Evolutionary conservation across 2,329 filamentous ascomycete genomes (phyloP), one percentile per base, ranked within the genome.

Genomic region (Cadophora malorum): DNA sequence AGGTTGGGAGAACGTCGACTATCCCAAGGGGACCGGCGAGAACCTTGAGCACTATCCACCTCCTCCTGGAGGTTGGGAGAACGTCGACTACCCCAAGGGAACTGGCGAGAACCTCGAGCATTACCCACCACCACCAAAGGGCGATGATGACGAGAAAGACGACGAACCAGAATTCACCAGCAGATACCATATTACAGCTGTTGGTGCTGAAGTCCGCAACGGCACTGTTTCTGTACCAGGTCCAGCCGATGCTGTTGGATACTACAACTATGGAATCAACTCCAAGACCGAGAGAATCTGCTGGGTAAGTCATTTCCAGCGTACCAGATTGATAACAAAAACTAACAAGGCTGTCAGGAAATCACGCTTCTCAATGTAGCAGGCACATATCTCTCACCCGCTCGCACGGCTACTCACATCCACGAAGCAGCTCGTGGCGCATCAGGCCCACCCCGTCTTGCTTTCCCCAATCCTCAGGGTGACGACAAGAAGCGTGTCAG

Each of bases 221-320:
- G 79, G 77, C 50, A 80, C 77, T 3, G 76, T 69, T 0, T 52
- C 67, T 1, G 71, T 67, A 4, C 74, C 73, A 3, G 80, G 81
- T 23, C 76, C 80, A 16, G 69, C 76, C 7, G 81, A 82, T 59
- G 80, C 82, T 23, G 76, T 78, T 23, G 83, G 83, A 16, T 79
- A 81, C 70, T 85, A 82, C 79, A 80, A 83, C 71, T 82, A 81
- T 70, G 82, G 81, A 64, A 79, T 86, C 76, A 85, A 85, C 75
- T 75, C 78, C 65, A 73, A 77, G 1, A 64, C 67, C 23, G 70
- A 78, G 38, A 74, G 70, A 2, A 77, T 78, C 47, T 78, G 76
- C 71, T 78, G 73, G 45, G 75, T 76, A 69, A 28, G 69, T 67
- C 28, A 3, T 35, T 38, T 62, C 21, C 7, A 38, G 3, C 8